These are phyloP conservation scores for Plasmopara muralis DNA, from an alignment of 352 stramenopile genomes.

Conservation along the genomic window DNA sequence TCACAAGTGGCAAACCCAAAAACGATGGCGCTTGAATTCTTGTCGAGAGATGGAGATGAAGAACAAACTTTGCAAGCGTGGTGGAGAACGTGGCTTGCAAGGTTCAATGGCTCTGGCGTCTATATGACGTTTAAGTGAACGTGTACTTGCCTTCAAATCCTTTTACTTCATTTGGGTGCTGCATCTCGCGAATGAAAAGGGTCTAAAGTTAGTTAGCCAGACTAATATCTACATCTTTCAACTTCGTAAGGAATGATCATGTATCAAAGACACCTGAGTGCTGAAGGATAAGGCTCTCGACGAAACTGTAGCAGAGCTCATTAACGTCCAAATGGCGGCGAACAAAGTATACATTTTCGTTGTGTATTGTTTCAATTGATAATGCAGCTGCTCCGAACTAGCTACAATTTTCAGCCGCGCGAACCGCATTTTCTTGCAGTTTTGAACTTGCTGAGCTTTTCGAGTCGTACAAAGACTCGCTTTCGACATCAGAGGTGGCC, in stretches of 20 bases:
- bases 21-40: conserved; percentile 9
- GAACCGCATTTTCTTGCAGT: not conserved
- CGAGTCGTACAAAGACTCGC: too few species aligned
- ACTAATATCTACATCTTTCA: conserved; percentile 71
- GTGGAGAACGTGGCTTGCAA: conserved; percentile 83
- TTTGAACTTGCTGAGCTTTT: too few species aligned
- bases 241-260: conserved; percentile 41
- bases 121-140: not conserved
- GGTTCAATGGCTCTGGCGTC: conserved; percentile 26
- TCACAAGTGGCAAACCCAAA: not conserved
- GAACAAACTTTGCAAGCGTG: conserved; percentile 86
- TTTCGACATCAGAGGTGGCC: too few species aligned
- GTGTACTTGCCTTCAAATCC: too few species aligned
- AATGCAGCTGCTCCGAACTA: too few species aligned
- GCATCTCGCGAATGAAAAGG: conserved; percentile 99
- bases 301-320: too few species aligned
- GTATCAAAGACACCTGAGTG: not conserved
- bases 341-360: too few species aligned
- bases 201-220: conserved; percentile 81
- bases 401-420: not conserved
- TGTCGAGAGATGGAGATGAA: conserved; percentile 11
- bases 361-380: not conserved
- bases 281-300: too few species aligned
- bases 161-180: too few species aligned
- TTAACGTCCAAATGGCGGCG: too few species aligned